These are phyloP conservation scores for Camelina neglecta DNA, from an alignment of 345 rosid species.

Conservation along the genomic window DNA sequence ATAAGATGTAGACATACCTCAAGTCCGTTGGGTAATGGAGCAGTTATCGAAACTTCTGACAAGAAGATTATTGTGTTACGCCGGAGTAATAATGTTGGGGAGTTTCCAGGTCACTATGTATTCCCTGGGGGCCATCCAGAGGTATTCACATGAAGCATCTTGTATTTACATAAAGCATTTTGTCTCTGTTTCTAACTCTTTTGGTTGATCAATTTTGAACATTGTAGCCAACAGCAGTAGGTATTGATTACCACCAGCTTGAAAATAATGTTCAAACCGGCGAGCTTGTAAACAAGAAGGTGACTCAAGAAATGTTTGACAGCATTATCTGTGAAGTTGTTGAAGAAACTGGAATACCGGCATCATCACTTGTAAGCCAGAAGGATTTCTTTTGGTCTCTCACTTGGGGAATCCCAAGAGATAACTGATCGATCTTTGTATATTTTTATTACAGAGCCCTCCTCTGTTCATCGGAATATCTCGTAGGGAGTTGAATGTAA, in stretches of 20 bases:
- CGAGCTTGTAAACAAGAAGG: constrained; percentile 55
- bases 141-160: constrained; percentile 47
- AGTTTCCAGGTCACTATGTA: constrained; percentile 88
- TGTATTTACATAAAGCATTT: neutral
- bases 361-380: constrained; percentile 67
- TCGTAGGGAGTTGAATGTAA: constrained; percentile 69
- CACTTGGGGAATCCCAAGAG: neutral
- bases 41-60: constrained; percentile 76
- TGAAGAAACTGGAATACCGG: constrained; percentile 92
- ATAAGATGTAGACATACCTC: constrained; percentile 74
- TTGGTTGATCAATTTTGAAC: constrained; percentile 9
- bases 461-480: constrained; percentile 82
- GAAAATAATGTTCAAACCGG: constrained; percentile 27
- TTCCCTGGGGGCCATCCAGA: constrained; percentile 98
- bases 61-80: constrained; percentile 66
- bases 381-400: neutral
- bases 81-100: constrained; percentile 91
- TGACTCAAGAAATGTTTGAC: constrained; percentile 75
- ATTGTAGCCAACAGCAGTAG: constrained; percentile 70
- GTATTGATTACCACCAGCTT: constrained; percentile 51
- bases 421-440: neutral
- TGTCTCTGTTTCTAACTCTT: constrained; percentile 4
- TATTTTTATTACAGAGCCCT: constrained; percentile 51
- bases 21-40: constrained; percentile 87
- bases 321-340: constrained; percentile 80